Evolutionary conservation across 306 rosid species (phyloP), one percentile per base, ranked within the genome.

Genomic region (Abrus precatorius): DNA sequence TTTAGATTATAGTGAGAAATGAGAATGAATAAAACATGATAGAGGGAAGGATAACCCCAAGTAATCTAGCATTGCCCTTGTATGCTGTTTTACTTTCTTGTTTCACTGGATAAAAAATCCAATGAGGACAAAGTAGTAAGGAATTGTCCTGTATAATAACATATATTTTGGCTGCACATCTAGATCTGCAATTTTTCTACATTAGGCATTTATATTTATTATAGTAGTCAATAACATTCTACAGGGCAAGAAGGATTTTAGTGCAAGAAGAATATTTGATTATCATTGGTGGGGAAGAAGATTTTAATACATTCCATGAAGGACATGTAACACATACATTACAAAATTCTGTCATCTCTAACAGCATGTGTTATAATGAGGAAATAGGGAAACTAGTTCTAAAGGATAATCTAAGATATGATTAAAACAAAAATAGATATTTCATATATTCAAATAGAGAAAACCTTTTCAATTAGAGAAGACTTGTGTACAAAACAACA

Each of bases 1-100:
- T 50, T 55, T 68, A 11, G 55, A 44, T 34, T 8, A 30, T 30
- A 30, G 2, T 43, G 54, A 44, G 41, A 67, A 41, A 3, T 43
- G 54, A 44, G 41, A 67, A 41, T 54, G 2, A 53, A 54, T 65
- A 38, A 54, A 66, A 54, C 30, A 29, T 66, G 38, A 57, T 38
- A 41, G 75, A 78, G 14, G 67, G 27, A 78, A 67, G 48, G 67
- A 13, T 48, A 32, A 70, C 61, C 45, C 7, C 7, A 33, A 50
- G 33, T 50, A 49, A 4, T 50, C 3, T 2, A 6, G 4, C 47
- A 7, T 50, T 13, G 29, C 9, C 59, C 9, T 28, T 69, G 33
- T 69, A 29, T 12, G 59, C 41, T 33, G 13, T 47, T 54, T 65
- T 28, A 20, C 40, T 34, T 68, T 63, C 45, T 57, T 53, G 62